Conservation (phyloP, 495 filamentous ascomycete genomes). For the Trichoderma asperelloides region DNA sequence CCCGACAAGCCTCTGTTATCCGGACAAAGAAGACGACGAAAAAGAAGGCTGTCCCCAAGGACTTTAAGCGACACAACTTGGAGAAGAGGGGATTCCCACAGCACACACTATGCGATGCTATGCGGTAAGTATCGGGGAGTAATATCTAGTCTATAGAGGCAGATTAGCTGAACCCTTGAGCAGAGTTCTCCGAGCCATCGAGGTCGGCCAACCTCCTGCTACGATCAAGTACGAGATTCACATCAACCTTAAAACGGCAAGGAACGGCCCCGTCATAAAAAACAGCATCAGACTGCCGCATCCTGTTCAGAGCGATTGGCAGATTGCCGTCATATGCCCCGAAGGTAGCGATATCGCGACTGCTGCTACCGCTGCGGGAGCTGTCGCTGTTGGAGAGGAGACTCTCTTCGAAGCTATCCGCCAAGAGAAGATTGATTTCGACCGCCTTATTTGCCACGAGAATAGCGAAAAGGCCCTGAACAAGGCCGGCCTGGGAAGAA, state of each 20-base stretch:
- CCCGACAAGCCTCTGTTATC: slow-evolving; percentile 31
- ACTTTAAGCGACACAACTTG: slow-evolving; percentile 45
- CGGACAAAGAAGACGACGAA: slow-evolving; percentile 47
- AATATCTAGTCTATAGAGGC: background rate
- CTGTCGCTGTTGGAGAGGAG: slow-evolving; percentile 74
- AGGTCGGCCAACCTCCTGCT: slow-evolving; percentile 72
- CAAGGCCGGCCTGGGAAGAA: slow-evolving; percentile 66
- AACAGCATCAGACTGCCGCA: slow-evolving; percentile 83
- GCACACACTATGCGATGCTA: slow-evolving; percentile 81
- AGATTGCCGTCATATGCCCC: slow-evolving; percentile 81
- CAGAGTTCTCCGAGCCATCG: slow-evolving; percentile 83
- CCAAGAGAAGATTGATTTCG: slow-evolving; percentile 68
- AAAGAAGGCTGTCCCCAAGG: slow-evolving; percentile 45
- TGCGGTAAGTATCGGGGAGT: slow-evolving; percentile 52
- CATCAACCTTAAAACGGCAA: slow-evolving; percentile 65
- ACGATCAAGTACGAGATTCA: slow-evolving; percentile 79
- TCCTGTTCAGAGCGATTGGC: slow-evolving; percentile 73
- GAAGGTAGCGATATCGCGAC: slow-evolving; percentile 58
- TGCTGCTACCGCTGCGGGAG: slow-evolving; percentile 67
- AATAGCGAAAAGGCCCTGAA: slow-evolving; percentile 63
- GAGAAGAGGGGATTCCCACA: slow-evolving; percentile 47
- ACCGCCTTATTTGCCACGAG: slow-evolving; percentile 77
- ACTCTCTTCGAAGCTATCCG: slow-evolving; percentile 74
- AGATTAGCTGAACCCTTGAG: slow-evolving; percentile 8
- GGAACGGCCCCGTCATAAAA: slow-evolving; percentile 77